Evolutionary conservation across 352 stramenopile genomes (phyloP), one percentile per base, ranked within the genome.

Genomic region (Nothophytophthora sp.): DNA sequence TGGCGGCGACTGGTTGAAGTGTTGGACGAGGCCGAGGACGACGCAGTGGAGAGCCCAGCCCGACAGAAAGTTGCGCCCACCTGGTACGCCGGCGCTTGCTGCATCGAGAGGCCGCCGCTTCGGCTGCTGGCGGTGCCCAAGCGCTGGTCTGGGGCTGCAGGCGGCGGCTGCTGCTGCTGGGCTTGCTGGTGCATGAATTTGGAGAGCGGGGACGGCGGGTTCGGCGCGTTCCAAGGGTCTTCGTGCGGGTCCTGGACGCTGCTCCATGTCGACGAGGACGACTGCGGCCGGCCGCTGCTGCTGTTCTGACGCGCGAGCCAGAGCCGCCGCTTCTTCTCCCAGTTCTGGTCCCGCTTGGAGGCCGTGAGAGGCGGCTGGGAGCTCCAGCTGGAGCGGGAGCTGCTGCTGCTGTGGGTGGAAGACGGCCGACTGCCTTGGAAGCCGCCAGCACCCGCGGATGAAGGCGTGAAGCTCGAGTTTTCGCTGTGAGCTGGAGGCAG

Each of bases 321-420:
- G 25, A 76, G 68, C 0, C 78, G 71, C 4, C 79, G 74, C 54
- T 92, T 92, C 50, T 77, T 80, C 47, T 90, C 81, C 81, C 81
- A 92, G 53, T 86, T 92, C 46, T 92, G 81, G 45, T 92, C 81
- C 18, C 81, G 65, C 40, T 89, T 88, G 19, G 81, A 92, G 29
- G 76, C 81, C 18, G 81, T 92, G 28, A 92, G 63, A 20, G 79
- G 81, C 23, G 76, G 75, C 49, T 91, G 81, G 13, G 63, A 61
- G 18, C 63, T 60, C 50, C 60, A 74, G n/a, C 57, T 64, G 7
- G 59, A 68, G 42, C 67, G 68, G 24, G 43, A 43, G 50, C 50
- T 60, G 34, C 29, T 40, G 27, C 47, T 60, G 34, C 49, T 53
- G 10, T 43, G 50, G 10, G 37, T 64, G 45, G 32, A 57, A 16